A percentile compares a stretch with the other conserved stretches of the same genome.
Evolutionary conservation across 345 rosid species (phyloP).

Genomic region (Cardamine resedifolia): DNA sequence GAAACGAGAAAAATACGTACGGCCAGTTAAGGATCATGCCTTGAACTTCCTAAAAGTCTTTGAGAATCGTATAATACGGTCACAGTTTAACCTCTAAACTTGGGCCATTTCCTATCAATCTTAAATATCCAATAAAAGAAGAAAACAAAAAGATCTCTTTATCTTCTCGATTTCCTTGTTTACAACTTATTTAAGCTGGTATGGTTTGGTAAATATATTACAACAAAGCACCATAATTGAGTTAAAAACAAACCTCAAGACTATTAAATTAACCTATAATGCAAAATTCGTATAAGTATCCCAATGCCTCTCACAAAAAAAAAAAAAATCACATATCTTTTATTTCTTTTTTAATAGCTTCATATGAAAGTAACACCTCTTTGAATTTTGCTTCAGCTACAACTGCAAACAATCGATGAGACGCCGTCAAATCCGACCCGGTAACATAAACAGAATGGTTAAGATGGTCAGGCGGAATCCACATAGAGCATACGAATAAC

Average conservation of each 20-base stretch:
- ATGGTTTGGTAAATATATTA: background rate
- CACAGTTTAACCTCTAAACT: too few species aligned
- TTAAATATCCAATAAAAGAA: background rate
- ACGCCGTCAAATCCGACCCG: background rate
- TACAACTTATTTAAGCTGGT: constrained; percentile 1
- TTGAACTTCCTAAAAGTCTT: too few species aligned
- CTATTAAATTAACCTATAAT: background rate
- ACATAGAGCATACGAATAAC: background rate
- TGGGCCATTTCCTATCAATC: background rate
- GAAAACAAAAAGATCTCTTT: background rate
- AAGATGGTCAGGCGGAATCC: background rate
- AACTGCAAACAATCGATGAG: constrained; percentile 49
- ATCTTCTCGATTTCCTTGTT: background rate
- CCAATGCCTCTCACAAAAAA: background rate
- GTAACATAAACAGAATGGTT: background rate
- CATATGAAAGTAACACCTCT: constrained; percentile 85
- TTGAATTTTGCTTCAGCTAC: constrained; percentile 91
- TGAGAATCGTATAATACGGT: too few species aligned
- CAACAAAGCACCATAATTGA: background rate
- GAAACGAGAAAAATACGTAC: too few species aligned
- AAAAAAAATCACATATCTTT: constrained; percentile 39
- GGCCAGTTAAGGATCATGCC: too few species aligned
- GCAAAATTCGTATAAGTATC: background rate
- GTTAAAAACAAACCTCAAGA: background rate
- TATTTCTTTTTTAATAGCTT: constrained; percentile 80